Evolutionary conservation across 2,329 filamentous ascomycete genomes (phyloP).

Genomic region (Hirsutella rhossiliensis): DNA sequence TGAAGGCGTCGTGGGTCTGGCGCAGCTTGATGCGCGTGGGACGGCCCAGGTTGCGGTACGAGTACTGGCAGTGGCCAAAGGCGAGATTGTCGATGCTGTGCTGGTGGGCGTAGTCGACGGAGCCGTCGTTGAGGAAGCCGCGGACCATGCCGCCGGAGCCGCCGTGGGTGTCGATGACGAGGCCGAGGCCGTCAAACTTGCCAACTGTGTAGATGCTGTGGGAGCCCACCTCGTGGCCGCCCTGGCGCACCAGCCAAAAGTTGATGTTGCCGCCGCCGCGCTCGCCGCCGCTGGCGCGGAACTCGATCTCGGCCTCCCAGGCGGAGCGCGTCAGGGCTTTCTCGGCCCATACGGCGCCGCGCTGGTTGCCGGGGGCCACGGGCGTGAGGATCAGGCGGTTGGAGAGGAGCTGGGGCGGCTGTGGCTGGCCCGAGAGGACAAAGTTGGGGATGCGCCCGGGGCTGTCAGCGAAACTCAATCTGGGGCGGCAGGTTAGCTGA

Average conservation of each 20-base stretch:
- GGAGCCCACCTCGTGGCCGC: conserved; percentile 50
- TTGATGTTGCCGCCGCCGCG: conserved; percentile 81
- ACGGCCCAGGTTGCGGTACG: conserved; percentile 83
- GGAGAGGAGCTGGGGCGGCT: conserved; percentile 55
- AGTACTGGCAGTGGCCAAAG: conserved; percentile 85
- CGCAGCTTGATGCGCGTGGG: conserved; percentile 67
- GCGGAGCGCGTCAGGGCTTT: conserved; percentile 46
- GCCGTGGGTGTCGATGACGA: conserved; percentile 77
- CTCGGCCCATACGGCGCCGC: conserved; percentile 74
- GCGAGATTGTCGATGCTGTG: conserved; percentile 71
- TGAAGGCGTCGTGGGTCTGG: conserved; percentile 53
- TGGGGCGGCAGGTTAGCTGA: background rate
- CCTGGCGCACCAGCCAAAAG: conserved; percentile 76
- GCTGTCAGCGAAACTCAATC: conserved; percentile 1
- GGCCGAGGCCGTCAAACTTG: conserved; percentile 78
- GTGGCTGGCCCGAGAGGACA: conserved; percentile 39
- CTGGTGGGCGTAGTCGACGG: conserved; percentile 64
- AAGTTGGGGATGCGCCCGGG: conserved; percentile 41
- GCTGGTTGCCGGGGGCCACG: conserved; percentile 71
- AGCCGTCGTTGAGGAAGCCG: conserved; percentile 89
- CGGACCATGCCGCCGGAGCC: conserved; percentile 69
- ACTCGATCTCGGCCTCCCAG: conserved; percentile 78
- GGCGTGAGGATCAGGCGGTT: conserved; percentile 90
- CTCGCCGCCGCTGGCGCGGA: conserved; percentile 77
- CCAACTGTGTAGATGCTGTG: conserved; percentile 75